Base-by-base conservation (phyloP, 306 rosid species). In the Gleditsia sinensis region DNA sequence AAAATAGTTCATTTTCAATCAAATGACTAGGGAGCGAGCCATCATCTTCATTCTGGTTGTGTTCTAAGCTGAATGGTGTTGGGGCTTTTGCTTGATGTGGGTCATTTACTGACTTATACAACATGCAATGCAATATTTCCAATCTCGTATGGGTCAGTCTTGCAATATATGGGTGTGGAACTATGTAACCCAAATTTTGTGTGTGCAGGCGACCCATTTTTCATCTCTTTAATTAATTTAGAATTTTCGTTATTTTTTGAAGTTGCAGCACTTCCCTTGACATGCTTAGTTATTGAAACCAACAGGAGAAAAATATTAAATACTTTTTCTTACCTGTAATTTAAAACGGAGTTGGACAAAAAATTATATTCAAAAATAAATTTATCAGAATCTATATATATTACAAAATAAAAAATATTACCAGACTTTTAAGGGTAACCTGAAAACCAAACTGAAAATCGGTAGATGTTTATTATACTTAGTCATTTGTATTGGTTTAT, bases 181-280 rank as follows among this genome's bases (percentile, higher is more conserved):
- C 54, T 21, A 42, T 1, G 9, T 27, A 25, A 69, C 87, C 84
- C 79, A 83, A 80, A 50, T 80, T 83, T 83, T 83, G 87, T 72
- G 10, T 39, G 45, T 51, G 78, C 87, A 67, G 72, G 70, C 54
- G 69, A 62, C 42, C 49, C 49, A 55, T 51, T 48, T 37, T 16
- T 11, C 1, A 65, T 24, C 55, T 24, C 24, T 16, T 45, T 25
- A 7, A 46, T 45, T 25, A 7, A 46, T n/a, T 48, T 49, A 27
- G 2, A 42, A 45, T 67, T 9, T 28, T 46, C 17, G 8, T 24
- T 28, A n/a, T 3, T 20, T 20, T 8, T 13, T 24, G 0, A 0
- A 10, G 9, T 16, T 43, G 25, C 56, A 1, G 3, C 36, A 37
- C 32, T 19, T 36, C 46, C 36, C 56, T 7, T n/a, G 5, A 9